Conservation (phyloP, 495 filamentous ascomycete species). For the Elaphomyces granulatus region DNA sequence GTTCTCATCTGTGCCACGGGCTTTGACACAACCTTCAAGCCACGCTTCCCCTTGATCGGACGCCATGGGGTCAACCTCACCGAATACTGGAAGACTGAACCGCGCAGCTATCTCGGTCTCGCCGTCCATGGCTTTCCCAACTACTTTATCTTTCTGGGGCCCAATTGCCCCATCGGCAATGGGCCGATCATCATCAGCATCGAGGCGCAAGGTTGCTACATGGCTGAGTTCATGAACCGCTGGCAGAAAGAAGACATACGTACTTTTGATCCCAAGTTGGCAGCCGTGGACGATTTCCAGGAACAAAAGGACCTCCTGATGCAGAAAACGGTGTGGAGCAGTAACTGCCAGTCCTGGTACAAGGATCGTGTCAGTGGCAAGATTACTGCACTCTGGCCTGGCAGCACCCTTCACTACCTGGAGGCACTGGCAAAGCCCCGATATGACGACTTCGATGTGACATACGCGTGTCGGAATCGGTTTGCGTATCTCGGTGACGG, state of each 20-base stretch:
- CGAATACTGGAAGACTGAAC: slow-evolving; percentile 33
- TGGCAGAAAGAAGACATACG: slow-evolving; percentile 19
- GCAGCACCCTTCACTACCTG: slow-evolving; percentile 33
- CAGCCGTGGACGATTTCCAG: slow-evolving; percentile 20
- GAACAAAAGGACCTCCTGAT: slow-evolving; percentile 21
- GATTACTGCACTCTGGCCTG: slow-evolving; percentile 20
- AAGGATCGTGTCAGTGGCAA: slow-evolving; percentile 14
- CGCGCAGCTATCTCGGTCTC: slow-evolving; percentile 44
- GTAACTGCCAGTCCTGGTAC: slow-evolving; percentile 32
- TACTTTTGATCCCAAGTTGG: slow-evolving; percentile 11
- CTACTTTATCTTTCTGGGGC: slow-evolving; percentile 41
- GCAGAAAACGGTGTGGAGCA: slow-evolving; percentile 24
- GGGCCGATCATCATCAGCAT: slow-evolving; percentile 17
- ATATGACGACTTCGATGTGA: slow-evolving; percentile 33
- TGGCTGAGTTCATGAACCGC: slow-evolving; percentile 24
- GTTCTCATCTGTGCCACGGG: slow-evolving; percentile 40
- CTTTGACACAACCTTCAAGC: slow-evolving; percentile 36
- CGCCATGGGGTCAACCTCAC: slow-evolving; percentile 31
- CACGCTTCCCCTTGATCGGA: slow-evolving; percentile 37
- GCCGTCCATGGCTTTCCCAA: slow-evolving; percentile 52
- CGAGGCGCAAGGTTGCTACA: slow-evolving; percentile 28
- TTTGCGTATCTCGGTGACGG: slow-evolving; percentile 38
- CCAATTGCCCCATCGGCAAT: slow-evolving; percentile 29
- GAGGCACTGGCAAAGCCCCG: slow-evolving; percentile 33
- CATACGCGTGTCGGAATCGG: slow-evolving; percentile 23